phyloP scores from a whole-genome alignment of 2,329 filamentous ascomycete genomes.

The Neoascochyta sp. region DNA sequence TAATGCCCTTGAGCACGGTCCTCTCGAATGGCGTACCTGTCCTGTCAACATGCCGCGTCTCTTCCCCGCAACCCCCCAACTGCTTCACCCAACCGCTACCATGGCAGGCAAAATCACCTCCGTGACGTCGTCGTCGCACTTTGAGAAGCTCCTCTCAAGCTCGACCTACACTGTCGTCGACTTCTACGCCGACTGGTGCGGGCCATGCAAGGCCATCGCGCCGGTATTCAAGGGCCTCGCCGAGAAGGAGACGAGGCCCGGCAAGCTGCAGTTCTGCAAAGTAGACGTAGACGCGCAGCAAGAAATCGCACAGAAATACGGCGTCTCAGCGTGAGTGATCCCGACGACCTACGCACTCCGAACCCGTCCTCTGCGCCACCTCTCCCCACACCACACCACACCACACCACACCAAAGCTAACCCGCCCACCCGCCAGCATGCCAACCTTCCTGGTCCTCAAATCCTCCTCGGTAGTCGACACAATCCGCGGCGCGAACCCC shows the following conservation, averaged over 20 bases:
- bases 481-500: slow-evolving; percentile 49
- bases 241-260: slow-evolving; percentile 46
- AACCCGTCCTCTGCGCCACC: too few species aligned
- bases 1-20: too few species aligned
- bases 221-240: slow-evolving; percentile 51
- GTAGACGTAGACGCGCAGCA: slow-evolving; percentile 54
- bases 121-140: slow-evolving; percentile 34
- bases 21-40: too few species aligned
- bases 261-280: slow-evolving; percentile 51
- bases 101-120: slow-evolving; percentile 34
- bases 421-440: too few species aligned
- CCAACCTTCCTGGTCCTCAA: slow-evolving; percentile 50
- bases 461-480: slow-evolving; percentile 43
- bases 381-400: too few species aligned
- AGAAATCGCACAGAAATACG: slow-evolving; percentile 48
- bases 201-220: slow-evolving; percentile 54
- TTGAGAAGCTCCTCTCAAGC: slow-evolving; percentile 32
- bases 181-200: slow-evolving; percentile 56
- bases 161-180: slow-evolving; percentile 47
- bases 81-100: slow-evolving; percentile 7
- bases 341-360: too few species aligned
- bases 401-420: too few species aligned
- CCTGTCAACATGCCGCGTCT: too few species aligned
- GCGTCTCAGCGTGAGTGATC: slow-evolving; percentile 48
- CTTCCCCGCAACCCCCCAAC: too few species aligned